A percentile compares a stretch with the other conserved stretches of the same genome.
Conservation (phyloP, 108 stramenopile species). For the Pseudonitzschia delicatissima region DNA sequence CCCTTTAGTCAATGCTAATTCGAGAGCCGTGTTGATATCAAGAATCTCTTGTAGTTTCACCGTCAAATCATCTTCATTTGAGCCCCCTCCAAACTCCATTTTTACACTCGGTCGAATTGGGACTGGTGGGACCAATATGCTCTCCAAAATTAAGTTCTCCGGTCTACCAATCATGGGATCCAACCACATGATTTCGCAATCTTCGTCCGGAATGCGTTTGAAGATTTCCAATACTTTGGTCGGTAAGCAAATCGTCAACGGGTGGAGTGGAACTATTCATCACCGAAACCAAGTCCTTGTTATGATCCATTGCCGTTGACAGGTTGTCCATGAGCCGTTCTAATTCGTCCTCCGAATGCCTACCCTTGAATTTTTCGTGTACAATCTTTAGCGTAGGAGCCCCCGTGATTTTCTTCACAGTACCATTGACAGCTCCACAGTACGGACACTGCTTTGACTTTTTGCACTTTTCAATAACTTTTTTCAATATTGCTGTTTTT, state of each 20-base stretch:
- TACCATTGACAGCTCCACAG: conserved; percentile 88
- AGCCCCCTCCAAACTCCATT: conserved; percentile 96
- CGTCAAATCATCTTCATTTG: conserved; percentile 98
- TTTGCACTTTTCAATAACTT: conserved; percentile 92
- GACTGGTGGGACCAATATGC: conserved; percentile 95
- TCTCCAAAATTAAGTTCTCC: conserved; percentile 90
- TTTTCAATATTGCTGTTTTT: conserved; percentile 72
- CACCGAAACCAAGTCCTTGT: conserved; percentile 63
- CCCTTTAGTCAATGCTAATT: conserved; percentile 82
- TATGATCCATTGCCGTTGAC: conserved; percentile 55
- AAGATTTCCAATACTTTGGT: conserved; percentile 86
- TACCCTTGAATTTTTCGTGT: conserved; percentile 88
- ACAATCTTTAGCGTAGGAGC: conserved; percentile 91
- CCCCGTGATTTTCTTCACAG: conserved; percentile 94
- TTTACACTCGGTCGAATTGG: conserved; percentile 99
- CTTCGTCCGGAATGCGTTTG: conserved; percentile 87
- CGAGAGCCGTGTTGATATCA: conserved; percentile 92
- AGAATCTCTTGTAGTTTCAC: conserved; percentile 97
- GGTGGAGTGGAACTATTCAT: conserved; percentile 44
- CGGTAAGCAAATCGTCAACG: conserved; percentile 74
- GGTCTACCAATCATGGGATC: conserved; percentile 89
- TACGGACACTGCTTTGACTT: conserved; percentile 82
- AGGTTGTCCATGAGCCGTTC: conserved; percentile 62
- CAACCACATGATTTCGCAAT: conserved; percentile 94
- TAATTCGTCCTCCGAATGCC: conserved; percentile 71